Conservation (phyloP, 31 red algal species). For the Porphyra umbilicalis region DNA sequence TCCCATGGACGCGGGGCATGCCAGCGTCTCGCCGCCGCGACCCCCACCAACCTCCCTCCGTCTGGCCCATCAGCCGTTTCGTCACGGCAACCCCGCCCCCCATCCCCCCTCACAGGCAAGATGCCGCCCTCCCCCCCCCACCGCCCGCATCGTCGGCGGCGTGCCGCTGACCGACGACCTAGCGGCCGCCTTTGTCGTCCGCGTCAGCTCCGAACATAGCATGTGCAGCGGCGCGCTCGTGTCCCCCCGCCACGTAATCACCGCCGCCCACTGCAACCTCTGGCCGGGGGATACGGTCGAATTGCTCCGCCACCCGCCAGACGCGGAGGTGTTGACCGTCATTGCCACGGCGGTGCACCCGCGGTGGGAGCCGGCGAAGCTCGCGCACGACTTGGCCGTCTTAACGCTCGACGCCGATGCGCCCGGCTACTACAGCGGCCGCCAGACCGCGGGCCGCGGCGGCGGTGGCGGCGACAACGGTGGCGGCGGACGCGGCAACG, state of each 20-base stretch:
- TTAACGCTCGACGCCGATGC: not conserved
- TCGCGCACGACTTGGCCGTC: not conserved
- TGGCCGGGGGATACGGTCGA: not conserved
- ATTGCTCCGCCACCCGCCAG: not conserved
- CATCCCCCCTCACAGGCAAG: no score
- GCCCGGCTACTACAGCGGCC: not conserved
- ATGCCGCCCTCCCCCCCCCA: not conserved
- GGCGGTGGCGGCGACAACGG: not conserved
- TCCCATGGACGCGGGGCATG: no score
- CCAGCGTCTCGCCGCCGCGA: no score
- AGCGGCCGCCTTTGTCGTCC: not conserved
- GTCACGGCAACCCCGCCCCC: no score
- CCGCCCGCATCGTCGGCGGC: not conserved
- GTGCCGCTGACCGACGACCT: not conserved
- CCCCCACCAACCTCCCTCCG: no score
- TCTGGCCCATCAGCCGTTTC: no score
- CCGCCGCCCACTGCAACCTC: not conserved
- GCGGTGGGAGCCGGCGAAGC: not conserved
- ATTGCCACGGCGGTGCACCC: not conserved
- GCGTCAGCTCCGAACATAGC: not conserved
- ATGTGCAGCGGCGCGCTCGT: not conserved
- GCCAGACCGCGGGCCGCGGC: not conserved
- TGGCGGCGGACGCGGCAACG: no score
- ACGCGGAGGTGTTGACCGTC: not conserved
- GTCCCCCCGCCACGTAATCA: not conserved